Evolutionary conservation across 2,329 filamentous ascomycete genomes (phyloP).

Genomic region (Penicillium crustosum): DNA sequence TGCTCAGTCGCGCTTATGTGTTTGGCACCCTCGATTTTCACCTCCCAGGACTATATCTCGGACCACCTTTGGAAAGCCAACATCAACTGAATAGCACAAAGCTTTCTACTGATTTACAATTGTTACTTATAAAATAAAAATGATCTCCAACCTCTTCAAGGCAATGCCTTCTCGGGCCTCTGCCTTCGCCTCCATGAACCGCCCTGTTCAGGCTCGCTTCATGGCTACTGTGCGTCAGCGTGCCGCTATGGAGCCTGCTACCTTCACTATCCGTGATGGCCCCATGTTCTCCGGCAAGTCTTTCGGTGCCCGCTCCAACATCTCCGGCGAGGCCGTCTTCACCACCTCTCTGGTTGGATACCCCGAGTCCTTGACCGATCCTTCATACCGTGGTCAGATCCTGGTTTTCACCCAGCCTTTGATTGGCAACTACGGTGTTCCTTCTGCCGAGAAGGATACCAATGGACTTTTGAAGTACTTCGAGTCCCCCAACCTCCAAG

Average conservation of each 20-base stretch:
- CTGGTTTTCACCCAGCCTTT: conserved; percentile 97
- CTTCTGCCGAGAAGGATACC: conserved; percentile 78
- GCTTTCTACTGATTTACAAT: conserved; percentile 17
- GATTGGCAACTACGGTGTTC: conserved; percentile 98
- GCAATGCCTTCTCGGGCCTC: conserved; percentile 50
- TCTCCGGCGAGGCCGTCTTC: conserved; percentile 97
- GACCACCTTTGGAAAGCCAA: conserved; percentile 69
- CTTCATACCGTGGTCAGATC: conserved; percentile 76
- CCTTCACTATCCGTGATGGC: conserved; percentile 93
- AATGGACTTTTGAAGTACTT: conserved; percentile 95
- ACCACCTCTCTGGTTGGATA: conserved; percentile 97
- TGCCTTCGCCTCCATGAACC: conserved; percentile 44
- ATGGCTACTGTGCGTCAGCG: conserved; percentile 70
- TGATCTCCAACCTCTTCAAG: conserved; percentile 58
- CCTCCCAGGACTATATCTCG: conserved; percentile 76
- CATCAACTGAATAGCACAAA: conserved; percentile 49
- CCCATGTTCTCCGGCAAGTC: conserved; percentile 95
- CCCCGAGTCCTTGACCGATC: conserved; percentile 78
- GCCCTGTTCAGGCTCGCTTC: conserved; percentile 44
- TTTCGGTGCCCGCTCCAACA: conserved; percentile 93
- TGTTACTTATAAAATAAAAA: conserved; percentile 37
- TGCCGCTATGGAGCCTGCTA: conserved; percentile 74
- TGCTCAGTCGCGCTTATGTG: conserved; percentile 70
- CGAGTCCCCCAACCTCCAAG: conserved; percentile 96
- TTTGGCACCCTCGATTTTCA: conserved; percentile 80